phyloP scores from a whole-genome alignment of 495 filamentous ascomycete species.

The Cercophora scortea region DNA sequence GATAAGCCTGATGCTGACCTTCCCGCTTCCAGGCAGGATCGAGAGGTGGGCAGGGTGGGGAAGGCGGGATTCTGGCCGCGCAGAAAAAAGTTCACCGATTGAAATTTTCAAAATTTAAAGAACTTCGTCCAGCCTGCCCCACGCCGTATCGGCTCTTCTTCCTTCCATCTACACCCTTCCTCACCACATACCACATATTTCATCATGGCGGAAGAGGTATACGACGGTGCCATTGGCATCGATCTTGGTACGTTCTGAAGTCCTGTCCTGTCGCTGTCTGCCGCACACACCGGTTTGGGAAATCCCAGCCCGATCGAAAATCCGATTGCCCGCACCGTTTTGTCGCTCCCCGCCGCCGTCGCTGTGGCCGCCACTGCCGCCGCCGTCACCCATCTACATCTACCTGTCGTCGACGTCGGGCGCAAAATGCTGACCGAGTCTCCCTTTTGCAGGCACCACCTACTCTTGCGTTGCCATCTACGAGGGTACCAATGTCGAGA shows the following conservation, averaged over 20 bases:
- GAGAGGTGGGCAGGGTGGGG: conserved; percentile 13
- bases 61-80: conserved; percentile 11
- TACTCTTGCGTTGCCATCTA: conserved; percentile 99
- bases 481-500: conserved; percentile 98
- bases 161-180: conserved; percentile 11
- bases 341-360: not conserved
- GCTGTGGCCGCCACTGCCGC: not conserved
- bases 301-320: too few relatives aligned
- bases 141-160: conserved; percentile 18
- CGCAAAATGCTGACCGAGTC: conserved; percentile 5
- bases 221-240: conserved; percentile 99
- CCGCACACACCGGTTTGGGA: too few relatives aligned
- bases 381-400: not conserved
- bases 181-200: conserved; percentile 9
- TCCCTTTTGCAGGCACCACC: conserved; percentile 66
- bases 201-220: conserved; percentile 83
- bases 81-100: conserved; percentile 22
- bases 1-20: not conserved
- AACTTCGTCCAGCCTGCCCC: conserved; percentile 20
- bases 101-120: conserved; percentile 26
- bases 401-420: not conserved
- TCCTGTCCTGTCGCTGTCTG: conserved; percentile 18
- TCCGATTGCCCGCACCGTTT: not conserved
- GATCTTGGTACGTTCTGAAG: conserved; percentile 99
- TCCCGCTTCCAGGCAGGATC: not conserved